phyloP scores from a whole-genome alignment of 176 grass and related monocot genomes.

The Musa acuminata region DNA sequence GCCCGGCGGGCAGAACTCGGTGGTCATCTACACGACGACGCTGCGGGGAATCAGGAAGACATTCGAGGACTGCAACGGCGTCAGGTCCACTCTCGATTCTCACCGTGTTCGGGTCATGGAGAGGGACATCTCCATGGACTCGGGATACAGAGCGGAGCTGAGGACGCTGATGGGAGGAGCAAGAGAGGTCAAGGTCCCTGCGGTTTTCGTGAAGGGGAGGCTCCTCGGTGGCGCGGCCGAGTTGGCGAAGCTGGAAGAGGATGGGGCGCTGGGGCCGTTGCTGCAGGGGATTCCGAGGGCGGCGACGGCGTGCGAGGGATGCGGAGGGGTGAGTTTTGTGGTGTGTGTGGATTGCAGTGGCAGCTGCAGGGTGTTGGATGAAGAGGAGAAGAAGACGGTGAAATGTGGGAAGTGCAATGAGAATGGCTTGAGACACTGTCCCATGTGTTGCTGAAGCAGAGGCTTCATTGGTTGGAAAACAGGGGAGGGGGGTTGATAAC shows the following conservation, averaged over 20 bases:
- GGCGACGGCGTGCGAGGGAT: slow-evolving; percentile 56
- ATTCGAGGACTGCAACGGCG: slow-evolving; percentile 77
- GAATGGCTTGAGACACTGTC: slow-evolving; percentile 79
- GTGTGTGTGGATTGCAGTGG: slow-evolving; percentile 85
- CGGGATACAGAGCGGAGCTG: slow-evolving; percentile 83
- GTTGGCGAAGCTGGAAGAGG: slow-evolving; percentile 64
- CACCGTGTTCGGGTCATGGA: slow-evolving; percentile 69
- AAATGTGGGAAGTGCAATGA: slow-evolving; percentile 75
- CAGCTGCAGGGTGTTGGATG: slow-evolving; percentile 77
- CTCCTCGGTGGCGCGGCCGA: slow-evolving; percentile 62
- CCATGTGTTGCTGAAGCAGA: slow-evolving; percentile 40
- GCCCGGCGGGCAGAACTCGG: slow-evolving; percentile 44
- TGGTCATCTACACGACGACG: slow-evolving; percentile 79
- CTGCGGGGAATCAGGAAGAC: slow-evolving; percentile 67
- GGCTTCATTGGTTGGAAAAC: no score
- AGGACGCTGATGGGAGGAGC: slow-evolving; percentile 43
- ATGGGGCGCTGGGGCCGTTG: slow-evolving; percentile 50
- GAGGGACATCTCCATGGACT: slow-evolving; percentile 96
- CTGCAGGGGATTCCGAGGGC: slow-evolving; percentile 64
- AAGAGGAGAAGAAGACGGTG: slow-evolving; percentile 35
- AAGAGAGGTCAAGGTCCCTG: slow-evolving; percentile 49
- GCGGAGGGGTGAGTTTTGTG: slow-evolving; percentile 74
- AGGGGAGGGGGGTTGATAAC: no score
- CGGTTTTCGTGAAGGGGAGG: slow-evolving; percentile 60
- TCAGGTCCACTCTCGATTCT: slow-evolving; percentile 48